A percentile compares a stretch with the other conserved stretches of the same genome.
phyloP scores from a whole-genome alignment of 2,329 filamentous ascomycete species.

The Fusarium pseudocircinatum region DNA sequence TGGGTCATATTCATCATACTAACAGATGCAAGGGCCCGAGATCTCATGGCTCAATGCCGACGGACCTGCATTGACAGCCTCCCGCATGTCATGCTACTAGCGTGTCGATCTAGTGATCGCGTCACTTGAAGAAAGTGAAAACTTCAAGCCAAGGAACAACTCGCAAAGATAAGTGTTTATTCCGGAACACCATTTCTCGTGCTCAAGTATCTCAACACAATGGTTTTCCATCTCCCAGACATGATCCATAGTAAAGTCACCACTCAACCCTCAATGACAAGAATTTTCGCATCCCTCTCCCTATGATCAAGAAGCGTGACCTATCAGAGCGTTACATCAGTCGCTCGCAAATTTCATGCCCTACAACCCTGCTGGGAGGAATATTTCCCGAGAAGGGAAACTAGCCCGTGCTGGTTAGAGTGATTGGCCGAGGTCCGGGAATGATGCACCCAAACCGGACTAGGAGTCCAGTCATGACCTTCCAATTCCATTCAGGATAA shows the following conservation, averaged over 20 bases:
- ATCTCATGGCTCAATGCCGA: neutral
- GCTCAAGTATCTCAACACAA: neutral
- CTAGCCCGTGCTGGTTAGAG: neutral
- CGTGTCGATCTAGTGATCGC: neutral
- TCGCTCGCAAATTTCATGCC: neutral
- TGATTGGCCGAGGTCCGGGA: neutral
- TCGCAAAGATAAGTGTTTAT: accelerated
- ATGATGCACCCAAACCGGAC: neutral
- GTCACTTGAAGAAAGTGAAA: neutral
- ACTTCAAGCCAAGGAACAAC: neutral
- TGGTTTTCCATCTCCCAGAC: too few relatives aligned
- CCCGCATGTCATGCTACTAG: neutral
- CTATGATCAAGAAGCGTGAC: slow-evolving; percentile 5
- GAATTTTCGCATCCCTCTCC: neutral
- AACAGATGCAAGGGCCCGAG: neutral
- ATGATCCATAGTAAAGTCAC: neutral
- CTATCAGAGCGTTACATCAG: slow-evolving; percentile 12
- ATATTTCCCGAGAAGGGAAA: neutral
- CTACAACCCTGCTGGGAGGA: neutral
- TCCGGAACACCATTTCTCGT: neutral
- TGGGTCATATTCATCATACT: neutral
- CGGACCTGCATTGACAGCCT: neutral
- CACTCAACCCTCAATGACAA: neutral
- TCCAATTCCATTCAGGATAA: neutral
- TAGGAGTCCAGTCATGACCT: neutral